A percentile compares a stretch with the other conserved stretches of the same genome.
phyloP scores from a whole-genome alignment of 2,329 filamentous ascomycete genomes.

The Trichoderma semiorbis region DNA sequence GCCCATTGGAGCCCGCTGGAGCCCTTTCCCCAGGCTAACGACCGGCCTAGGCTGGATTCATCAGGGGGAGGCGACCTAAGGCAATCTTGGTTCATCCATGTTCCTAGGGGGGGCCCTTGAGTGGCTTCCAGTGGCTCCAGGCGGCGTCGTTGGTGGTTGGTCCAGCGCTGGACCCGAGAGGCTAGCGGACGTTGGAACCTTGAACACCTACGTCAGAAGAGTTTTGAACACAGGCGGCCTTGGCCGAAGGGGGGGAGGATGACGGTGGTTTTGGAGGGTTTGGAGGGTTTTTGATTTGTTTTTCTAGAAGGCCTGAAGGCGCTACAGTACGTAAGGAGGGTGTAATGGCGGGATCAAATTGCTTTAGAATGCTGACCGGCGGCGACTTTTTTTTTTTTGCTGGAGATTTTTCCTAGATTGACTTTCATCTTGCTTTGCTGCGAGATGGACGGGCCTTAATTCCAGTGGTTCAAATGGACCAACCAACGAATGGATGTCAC shows the following conservation, averaged over 20 bases:
- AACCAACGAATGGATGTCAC: too few relatives aligned
- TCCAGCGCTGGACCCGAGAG: not conserved
- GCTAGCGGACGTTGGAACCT: not conserved
- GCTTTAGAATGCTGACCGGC: too few relatives aligned
- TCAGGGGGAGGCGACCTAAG: not conserved
- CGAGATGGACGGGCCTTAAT: not conserved
- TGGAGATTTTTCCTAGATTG: not conserved
- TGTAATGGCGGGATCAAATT: not conserved
- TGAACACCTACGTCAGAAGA: conserved; percentile 7
- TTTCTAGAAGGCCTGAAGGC: not conserved
- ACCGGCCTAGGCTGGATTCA: not conserved
- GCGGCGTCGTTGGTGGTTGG: not conserved
- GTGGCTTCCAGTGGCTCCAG: not conserved
- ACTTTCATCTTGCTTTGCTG: not conserved
- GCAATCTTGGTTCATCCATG: not conserved
- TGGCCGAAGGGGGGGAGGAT: not conserved
- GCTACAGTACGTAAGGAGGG: not conserved
- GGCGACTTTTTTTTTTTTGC: not conserved
- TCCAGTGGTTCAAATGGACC: too few relatives aligned
- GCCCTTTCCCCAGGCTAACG: conserved; percentile 4
- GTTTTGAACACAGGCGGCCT: not conserved
- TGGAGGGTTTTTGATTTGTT: not conserved
- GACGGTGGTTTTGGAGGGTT: not conserved
- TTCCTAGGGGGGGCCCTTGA: not conserved
- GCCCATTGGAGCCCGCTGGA: not conserved